phyloP scores from a whole-genome alignment of 2,329 filamentous ascomycete genomes.

The Cladosporium phlei region DNA sequence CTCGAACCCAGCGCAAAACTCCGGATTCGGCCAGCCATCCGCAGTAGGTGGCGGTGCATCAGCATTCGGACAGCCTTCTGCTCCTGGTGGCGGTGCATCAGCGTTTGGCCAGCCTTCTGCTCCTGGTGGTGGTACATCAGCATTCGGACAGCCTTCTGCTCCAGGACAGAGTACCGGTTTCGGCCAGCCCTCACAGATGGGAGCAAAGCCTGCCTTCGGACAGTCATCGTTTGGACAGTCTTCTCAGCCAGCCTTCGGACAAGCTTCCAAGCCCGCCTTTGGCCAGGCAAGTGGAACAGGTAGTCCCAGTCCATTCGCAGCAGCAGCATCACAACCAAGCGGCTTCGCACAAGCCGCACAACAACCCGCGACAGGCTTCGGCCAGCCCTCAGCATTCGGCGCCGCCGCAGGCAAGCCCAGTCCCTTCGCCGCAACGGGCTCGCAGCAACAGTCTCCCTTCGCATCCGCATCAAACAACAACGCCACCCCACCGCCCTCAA shows the following conservation, averaged over 20 bases:
- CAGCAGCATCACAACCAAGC: constrained; percentile 9
- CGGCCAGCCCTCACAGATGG: constrained; percentile 27
- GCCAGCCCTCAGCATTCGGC: constrained; percentile 21
- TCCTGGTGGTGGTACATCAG: constrained; percentile 20
- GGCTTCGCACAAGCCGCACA: constrained; percentile 12
- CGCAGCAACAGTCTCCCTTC: not conserved
- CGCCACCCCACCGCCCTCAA: constrained; percentile 1
- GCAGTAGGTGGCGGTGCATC: constrained; percentile 16
- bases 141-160: constrained; percentile 25
- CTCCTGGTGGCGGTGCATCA: constrained; percentile 26
- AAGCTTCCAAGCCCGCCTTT: constrained; percentile 32
- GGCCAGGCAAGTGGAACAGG: constrained; percentile 33
- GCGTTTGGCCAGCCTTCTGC: constrained; percentile 22
- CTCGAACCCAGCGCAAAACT: constrained; percentile 11
- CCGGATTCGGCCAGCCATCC: constrained; percentile 23
- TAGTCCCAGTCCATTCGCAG: constrained; percentile 7
- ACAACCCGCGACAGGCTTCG: constrained; percentile 6
- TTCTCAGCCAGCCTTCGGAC: constrained; percentile 23
- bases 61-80: constrained; percentile 20
- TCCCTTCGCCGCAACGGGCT: constrained; percentile 6
- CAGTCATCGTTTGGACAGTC: constrained; percentile 31
- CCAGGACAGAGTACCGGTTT: constrained; percentile 37
- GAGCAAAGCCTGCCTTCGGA: constrained; percentile 23
- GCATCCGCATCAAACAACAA: not conserved
- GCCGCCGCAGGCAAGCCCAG: constrained; percentile 19